Percentiles rank a stretch among this genome's conserved stretches.
phyloP scores from a whole-genome alignment of 1,139 yeast genomes.

The Arxiozyma slooffiae region DNA sequence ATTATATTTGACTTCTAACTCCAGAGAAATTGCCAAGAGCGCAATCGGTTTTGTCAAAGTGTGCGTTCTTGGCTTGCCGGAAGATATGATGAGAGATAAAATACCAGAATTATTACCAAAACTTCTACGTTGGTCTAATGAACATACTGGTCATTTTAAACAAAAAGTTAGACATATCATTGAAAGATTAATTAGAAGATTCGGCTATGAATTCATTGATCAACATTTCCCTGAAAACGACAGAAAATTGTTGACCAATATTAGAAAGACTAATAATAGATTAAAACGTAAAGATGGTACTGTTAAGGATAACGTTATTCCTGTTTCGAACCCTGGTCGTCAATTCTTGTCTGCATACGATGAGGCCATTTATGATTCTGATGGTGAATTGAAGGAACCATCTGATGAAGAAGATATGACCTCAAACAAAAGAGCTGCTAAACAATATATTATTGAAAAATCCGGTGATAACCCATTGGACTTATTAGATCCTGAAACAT shows the following conservation, averaged over 20 bases:
- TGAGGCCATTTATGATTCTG: conserved; percentile 48
- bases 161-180: conserved; percentile 84
- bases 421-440: conserved; percentile 26
- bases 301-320: conserved; percentile 23
- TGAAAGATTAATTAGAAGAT: conserved; percentile 82
- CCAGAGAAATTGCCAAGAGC: conserved; percentile 87
- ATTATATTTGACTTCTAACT: conserved; percentile 78
- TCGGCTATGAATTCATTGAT: conserved; percentile 75
- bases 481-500: conserved; percentile 72
- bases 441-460: conserved; percentile 66
- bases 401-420: conserved; percentile 22
- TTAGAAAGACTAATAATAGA: conserved; percentile 76
- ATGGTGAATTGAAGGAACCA: conserved; percentile 29
- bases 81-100: conserved; percentile 60
- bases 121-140: conserved; percentile 87
- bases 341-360: conserved; percentile 76
- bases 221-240: conserved; percentile 83
- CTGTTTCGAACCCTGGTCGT: conserved; percentile 27
- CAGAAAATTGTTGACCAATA: conserved; percentile 67
- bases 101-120: conserved; percentile 58
- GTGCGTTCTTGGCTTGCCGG: conserved; percentile 76
- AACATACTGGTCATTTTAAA: conserved; percentile 89
- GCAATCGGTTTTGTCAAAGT: conserved; percentile 93
- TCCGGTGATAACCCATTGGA: conserved; percentile 73
- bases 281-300: conserved; percentile 53